These are phyloP conservation scores for Pistacia atlantica DNA, from an alignment of 345 rosid species.

Conservation along the genomic window DNA sequence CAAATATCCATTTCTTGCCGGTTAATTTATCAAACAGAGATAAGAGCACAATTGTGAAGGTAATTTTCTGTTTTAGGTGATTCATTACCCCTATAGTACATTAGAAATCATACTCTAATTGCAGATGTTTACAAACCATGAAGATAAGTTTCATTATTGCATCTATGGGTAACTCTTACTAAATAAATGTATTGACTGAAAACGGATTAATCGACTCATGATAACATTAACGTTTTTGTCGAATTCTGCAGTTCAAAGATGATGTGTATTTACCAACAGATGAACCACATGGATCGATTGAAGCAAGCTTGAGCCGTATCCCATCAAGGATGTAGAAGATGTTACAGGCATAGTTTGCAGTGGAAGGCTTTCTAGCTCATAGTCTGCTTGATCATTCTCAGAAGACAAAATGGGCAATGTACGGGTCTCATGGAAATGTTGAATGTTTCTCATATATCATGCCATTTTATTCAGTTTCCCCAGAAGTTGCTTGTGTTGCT, in stretches of 20 bases:
- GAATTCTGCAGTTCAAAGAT: slow-evolving; percentile 67
- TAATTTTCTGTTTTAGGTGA: slow-evolving; percentile 19
- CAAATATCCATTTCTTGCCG: slow-evolving; percentile 89
- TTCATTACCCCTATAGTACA: too few relatives aligned
- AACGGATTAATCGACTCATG: background rate
- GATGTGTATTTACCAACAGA: slow-evolving; percentile 86
- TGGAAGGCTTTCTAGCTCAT: background rate
- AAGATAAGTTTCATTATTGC: too few relatives aligned
- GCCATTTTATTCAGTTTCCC: too few relatives aligned
- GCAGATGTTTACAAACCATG: too few relatives aligned
- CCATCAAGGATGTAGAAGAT: slow-evolving; percentile 65
- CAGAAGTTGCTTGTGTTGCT: too few relatives aligned
- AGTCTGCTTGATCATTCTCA: slow-evolving; percentile 10
- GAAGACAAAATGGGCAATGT: slow-evolving; percentile 8
- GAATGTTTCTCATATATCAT: too few relatives aligned
- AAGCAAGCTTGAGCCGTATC: slow-evolving; percentile 77
- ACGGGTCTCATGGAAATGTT: too few relatives aligned
- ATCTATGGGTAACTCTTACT: too few relatives aligned
- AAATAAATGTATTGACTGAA: too few relatives aligned
- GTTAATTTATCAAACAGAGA: slow-evolving; percentile 80
- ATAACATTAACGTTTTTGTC: background rate
- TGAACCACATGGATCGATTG: slow-evolving; percentile 93
- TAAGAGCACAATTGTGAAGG: slow-evolving; percentile 74
- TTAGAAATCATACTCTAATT: too few relatives aligned
- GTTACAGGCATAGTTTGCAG: background rate